Evolutionary conservation across 2,329 filamentous ascomycete genomes (phyloP), one percentile per base, ranked within the genome.

Genomic region (Pseudogymnoascus sp.): DNA sequence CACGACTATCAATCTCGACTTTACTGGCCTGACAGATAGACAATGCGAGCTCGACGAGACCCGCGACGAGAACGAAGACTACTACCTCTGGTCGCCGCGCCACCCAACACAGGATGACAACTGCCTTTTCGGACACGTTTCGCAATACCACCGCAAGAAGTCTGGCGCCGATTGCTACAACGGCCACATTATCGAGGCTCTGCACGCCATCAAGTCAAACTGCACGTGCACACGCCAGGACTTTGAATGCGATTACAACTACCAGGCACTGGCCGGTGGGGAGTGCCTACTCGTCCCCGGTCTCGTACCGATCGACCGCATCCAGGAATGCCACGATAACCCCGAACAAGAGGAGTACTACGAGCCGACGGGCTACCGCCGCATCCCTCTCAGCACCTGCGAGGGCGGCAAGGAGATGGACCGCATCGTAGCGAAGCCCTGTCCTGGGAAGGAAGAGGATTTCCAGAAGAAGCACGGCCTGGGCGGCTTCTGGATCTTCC

Each of bases 201-300:
- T 93, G 26, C 87, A 92, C 74, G 81, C 82, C 66, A 86, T 90
- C 66, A 77, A 77, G 15, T 76, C 82, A 65, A 91, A 95, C 73
- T 99, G 94, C 78, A 80, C 83, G 63, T 99, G 94, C 76, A 89
- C 85, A 7, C 82, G 91, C 60, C 82, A 84, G 63, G 94, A 99
- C 75, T 99, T 87, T 72, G 94, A 99, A 81, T 99, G 94, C 75
- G 93, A 95, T 72, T 99, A 91, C 80, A 99, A 99, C 75, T 99
- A 84, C 74, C 87, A 97, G 72, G 84, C 89, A 54, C 84, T 89
- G 73, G 81, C 77, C 29, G 89, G 92, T 70, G 88, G 88, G 57
- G 84, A 88, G 64, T 99, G 94, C 75, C 75, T 74, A 4, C 83
- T 95, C 10, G 91, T 97, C 1, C 74, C 81, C 0, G 93, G 93